Percentiles rank a stretch among this genome's conserved stretches.
phyloP scores from a whole-genome alignment of 306 rosid species.

The Adenanthera pavonina region DNA sequence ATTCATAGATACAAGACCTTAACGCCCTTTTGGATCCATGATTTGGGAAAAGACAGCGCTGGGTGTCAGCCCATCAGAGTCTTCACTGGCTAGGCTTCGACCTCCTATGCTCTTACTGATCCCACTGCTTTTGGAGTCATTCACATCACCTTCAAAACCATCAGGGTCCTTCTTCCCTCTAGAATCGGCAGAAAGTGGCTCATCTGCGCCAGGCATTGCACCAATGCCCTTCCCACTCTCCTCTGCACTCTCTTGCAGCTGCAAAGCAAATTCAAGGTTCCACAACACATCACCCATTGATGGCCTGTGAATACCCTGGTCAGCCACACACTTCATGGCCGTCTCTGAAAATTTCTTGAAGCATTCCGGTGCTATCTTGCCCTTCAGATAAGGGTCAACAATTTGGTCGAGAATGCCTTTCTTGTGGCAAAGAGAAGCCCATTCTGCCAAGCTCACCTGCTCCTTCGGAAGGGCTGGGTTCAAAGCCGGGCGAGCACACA shows the following conservation, averaged over 20 bases:
- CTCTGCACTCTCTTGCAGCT: slow-evolving; percentile 96
- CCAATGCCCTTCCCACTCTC: slow-evolving; percentile 67
- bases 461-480: slow-evolving; percentile 89
- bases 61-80: slow-evolving; percentile 93
- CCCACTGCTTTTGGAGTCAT: slow-evolving; percentile 91
- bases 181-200: slow-evolving; percentile 51
- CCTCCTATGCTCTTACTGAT: slow-evolving; percentile 94
- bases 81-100: slow-evolving; percentile 92
- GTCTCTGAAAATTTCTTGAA: slow-evolving; percentile 93
- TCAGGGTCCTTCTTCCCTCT: slow-evolving; percentile 76
- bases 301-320: slow-evolving; percentile 94
- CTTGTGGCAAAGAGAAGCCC: slow-evolving; percentile 94
- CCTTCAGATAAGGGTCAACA: slow-evolving; percentile 80
- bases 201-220: slow-evolving; percentile 55
- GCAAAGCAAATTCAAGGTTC: slow-evolving; percentile 98
- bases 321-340: slow-evolving; percentile 93
- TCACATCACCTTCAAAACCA: slow-evolving; percentile 67
- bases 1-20: slow-evolving; percentile 36
- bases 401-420: slow-evolving; percentile 89
- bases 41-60: slow-evolving; percentile 98
- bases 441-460: slow-evolving; percentile 97
- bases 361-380: slow-evolving; percentile 88
- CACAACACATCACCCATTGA: slow-evolving; percentile 98
- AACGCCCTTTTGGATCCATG: slow-evolving; percentile 99
- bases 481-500: slow-evolving; percentile 96